Evolutionary conservation across 495 filamentous ascomycete species (phyloP).

Genomic region (Penicillium pulvis): DNA sequence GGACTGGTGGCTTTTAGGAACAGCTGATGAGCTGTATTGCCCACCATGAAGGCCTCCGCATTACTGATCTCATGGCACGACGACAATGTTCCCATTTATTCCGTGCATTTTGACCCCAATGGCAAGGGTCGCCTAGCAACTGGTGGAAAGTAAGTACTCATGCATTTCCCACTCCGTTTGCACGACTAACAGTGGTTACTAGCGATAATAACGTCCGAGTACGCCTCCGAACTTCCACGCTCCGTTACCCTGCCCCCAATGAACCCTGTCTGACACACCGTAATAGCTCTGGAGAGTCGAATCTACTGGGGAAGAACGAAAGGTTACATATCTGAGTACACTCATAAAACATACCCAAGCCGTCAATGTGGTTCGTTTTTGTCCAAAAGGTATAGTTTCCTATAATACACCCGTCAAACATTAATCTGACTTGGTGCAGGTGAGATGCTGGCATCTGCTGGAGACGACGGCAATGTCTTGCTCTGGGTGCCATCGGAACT

Average conservation of each 20-base stretch:
- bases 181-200: constrained; percentile 17
- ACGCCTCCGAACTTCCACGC: constrained; percentile 39
- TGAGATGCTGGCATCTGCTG: constrained; percentile 90
- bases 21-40: constrained; percentile 34
- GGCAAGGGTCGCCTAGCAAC: constrained; percentile 92
- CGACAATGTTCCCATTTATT: constrained; percentile 92
- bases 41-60: constrained; percentile 85
- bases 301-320: constrained; percentile 80
- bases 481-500: constrained; percentile 90
- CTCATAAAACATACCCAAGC: constrained; percentile 92
- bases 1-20: constrained; percentile 11
- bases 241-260: constrained; percentile 14
- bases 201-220: constrained; percentile 96
- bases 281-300: constrained; percentile 88
- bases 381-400: constrained; percentile 71
- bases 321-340: constrained; percentile 87
- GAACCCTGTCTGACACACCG: constrained; percentile 37
- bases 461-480: constrained; percentile 95
- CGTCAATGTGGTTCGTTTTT: constrained; percentile 97
- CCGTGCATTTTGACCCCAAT: constrained; percentile 91
- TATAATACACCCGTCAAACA: constrained; percentile 7
- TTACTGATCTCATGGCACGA: constrained; percentile 96
- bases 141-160: constrained; percentile 63
- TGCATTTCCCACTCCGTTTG: not conserved
- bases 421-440: constrained; percentile 55